Conservation (phyloP, 352 stramenopile genomes). For the Globisporangium echinulatum region DNA sequence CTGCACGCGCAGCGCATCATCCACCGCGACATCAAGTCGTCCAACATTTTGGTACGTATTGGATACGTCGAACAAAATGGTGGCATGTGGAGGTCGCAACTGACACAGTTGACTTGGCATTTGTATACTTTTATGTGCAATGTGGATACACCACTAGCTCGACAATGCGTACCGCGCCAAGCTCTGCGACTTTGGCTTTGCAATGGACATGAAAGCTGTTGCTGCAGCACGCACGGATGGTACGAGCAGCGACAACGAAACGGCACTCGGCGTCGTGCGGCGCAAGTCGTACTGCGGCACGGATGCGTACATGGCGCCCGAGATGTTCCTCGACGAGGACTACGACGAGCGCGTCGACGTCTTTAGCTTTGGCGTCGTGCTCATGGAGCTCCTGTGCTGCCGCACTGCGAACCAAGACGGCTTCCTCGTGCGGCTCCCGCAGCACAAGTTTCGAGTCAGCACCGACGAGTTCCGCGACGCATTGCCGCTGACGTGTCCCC, state of each 20-base stretch:
- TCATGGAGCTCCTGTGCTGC: constrained; percentile 86
- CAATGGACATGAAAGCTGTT: constrained; percentile 43
- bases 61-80: too few species aligned
- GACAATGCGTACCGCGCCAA: constrained; percentile 65
- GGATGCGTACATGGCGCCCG: constrained; percentile 79
- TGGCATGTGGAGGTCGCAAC: too few species aligned
- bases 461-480: constrained; percentile 58
- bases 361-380: constrained; percentile 80
- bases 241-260: constrained; percentile 19
- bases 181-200: constrained; percentile 85
- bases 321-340: constrained; percentile 83
- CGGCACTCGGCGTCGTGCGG: constrained; percentile 25
- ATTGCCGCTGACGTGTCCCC: constrained; percentile 54
- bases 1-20: constrained; percentile 87
- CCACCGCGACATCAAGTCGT: constrained; percentile 86
- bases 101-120: background rate
- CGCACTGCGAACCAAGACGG: constrained; percentile 70
- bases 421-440: constrained; percentile 77
- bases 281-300: constrained; percentile 86
- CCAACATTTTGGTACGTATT: constrained; percentile 58
- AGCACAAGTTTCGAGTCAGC: constrained; percentile 72
- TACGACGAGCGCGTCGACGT: constrained; percentile 83
- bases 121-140: background rate
- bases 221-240: constrained; percentile 7
- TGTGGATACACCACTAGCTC: constrained; percentile 17